Base-by-base conservation (phyloP, 164 flowering plant genomes). In the Umbilicus rupestris region DNA sequence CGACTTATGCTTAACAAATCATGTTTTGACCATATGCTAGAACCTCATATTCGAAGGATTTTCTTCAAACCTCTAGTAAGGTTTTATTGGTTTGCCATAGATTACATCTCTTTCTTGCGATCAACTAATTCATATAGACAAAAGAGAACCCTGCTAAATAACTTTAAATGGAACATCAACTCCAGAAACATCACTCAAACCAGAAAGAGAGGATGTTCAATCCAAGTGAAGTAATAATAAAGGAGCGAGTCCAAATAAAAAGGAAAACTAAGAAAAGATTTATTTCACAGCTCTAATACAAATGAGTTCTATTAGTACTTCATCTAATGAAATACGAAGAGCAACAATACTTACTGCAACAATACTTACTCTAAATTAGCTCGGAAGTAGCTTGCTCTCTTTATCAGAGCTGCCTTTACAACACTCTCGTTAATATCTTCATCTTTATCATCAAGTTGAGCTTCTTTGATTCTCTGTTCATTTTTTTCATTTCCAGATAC, bases 331-430 rank as follows among this genome's bases (percentile, higher is more conserved):
- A 50, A 50, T 16, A 7, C 7, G 26, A 50, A 6, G 26, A 50
- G 57, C 26, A n/a, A n/a, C n/a, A n/a, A n/a, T n/a, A 49, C 37
- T 33, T 33, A 33, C 4, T 2, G 37, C 9, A 55, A 7, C 1
- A 29, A 55, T 28, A 73, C 93, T 77, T 88, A 92, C 97, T 81
- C 86, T 39, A 88, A 75, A 72, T 90, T 82, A 59, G 76, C 76
- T 78, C 70, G 80, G 71, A 92, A 62, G 73, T 88, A 83, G 64
- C 85, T 75, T 70, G 84, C 87, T 73, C 88, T 81, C 66, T 80
- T 81, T 55, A 66, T 71, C 39, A 92, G 65, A 68, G 98, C 97
- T 71, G 80, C 72, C 79, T 76, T 78, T 68, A 90, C 78, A 26
- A 30, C 72, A 41, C 73, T 72, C 69, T 88, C 85, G 67, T 69